Percentiles rank a stretch among this genome's conserved stretches.
phyloP scores from a whole-genome alignment of 345 rosid species.

The Trapa incisa region DNA sequence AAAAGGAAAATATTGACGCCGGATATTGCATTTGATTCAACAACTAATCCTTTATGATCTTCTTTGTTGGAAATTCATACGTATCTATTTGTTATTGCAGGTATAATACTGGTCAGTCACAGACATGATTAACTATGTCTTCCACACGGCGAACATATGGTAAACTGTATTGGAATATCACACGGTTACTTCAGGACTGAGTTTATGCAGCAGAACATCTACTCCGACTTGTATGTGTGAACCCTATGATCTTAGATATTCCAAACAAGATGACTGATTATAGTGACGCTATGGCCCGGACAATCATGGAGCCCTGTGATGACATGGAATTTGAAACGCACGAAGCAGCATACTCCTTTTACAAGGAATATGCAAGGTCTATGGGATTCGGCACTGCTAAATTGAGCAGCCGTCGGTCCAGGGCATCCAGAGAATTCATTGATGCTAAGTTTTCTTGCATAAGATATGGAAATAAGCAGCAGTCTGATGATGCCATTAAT shows the following conservation, averaged over 20 bases:
- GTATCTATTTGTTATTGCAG: background rate
- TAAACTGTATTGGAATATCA: constrained; percentile 4
- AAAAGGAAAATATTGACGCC: too few species aligned
- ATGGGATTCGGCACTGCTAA: constrained; percentile 86
- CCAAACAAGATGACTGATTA: constrained; percentile 24
- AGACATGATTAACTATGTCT: background rate
- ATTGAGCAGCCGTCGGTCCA: constrained; percentile 79
- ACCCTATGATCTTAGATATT: constrained; percentile 11
- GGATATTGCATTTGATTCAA: background rate
- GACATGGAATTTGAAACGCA: constrained; percentile 78
- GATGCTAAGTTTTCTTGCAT: constrained; percentile 97
- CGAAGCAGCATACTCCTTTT: constrained; percentile 70
- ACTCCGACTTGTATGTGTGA: constrained; percentile 2
- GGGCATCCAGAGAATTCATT: constrained; percentile 79
- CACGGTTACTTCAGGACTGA: constrained; percentile 1
- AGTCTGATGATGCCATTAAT: constrained; percentile 89
- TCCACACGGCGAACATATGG: background rate
- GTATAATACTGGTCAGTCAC: background rate
- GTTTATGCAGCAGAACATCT: background rate
- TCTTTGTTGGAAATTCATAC: background rate
- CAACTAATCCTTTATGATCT: background rate
- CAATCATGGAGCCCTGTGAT: constrained; percentile 25
- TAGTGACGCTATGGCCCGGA: constrained; percentile 14
- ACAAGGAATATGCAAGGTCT: constrained; percentile 74
- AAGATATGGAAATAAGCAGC: constrained; percentile 91